Percentiles rank a stretch among this genome's conserved stretches.
Conservation (phyloP, 1,284 basidiomycete species). For the Apiotrichum laibachii region DNA sequence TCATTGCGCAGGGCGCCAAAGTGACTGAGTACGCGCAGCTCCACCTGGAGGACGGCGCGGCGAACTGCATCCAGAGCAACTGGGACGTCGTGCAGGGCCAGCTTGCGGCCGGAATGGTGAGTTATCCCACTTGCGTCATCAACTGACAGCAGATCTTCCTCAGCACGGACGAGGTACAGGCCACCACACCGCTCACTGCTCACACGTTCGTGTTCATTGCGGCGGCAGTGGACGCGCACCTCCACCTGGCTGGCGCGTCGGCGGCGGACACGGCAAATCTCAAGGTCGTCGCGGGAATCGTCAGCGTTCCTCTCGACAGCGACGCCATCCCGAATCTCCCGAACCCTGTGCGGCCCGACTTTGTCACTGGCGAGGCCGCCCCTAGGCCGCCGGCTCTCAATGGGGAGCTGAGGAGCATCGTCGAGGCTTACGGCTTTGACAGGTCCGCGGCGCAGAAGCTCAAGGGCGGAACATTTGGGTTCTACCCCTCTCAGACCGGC, state of each 20-base stretch:
- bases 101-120: conserved; percentile 4
- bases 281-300: conserved; percentile 16
- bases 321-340: conserved; percentile 15
- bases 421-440: conserved; percentile 10
- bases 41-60: neutral
- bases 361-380: conserved; percentile 2
- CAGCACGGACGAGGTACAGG: conserved; percentile 17
- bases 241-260: conserved; percentile 4
- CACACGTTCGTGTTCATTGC: conserved; percentile 28
- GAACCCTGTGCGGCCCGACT: conserved; percentile 28
- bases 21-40: conserved; percentile 23
- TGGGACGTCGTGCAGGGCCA: conserved; percentile 7
- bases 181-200: neutral
- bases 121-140: neutral
- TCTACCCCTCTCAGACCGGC: conserved; percentile 1
- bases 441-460: neutral
- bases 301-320: conserved; percentile 21
- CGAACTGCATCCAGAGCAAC: neutral
- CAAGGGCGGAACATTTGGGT: neutral
- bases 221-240: conserved; percentile 2
- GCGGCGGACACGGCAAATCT: conserved; percentile 8
- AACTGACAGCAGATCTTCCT: conserved; percentile 21
- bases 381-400: neutral
- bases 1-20: conserved; percentile 13
- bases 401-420: neutral